Evolutionary conservation across 176 grass and related monocot genomes (phyloP), one percentile per base, ranked within the genome.

Genomic region (Metroxylon sagu): DNA sequence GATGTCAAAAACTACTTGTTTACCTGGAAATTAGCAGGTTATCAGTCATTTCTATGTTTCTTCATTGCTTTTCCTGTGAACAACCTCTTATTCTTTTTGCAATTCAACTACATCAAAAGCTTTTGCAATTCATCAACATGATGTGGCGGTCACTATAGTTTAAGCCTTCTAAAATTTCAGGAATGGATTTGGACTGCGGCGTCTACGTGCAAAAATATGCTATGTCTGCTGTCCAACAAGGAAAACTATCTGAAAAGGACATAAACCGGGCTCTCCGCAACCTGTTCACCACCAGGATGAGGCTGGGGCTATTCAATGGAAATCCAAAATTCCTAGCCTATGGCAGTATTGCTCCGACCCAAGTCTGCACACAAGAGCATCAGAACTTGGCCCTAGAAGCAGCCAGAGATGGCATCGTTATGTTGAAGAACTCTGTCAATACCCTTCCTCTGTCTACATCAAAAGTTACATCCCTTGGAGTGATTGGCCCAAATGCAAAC

Each of bases 151-250:
- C 0, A 23, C 21, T 23, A 23, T 23, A 23, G 21, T 23, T 23
- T 23, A 23, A 23, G 1, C 21, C 21, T 23, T 23, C 21, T 23
- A 54, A 67, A 70, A 17, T 83, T 76, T 30, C 83, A 95, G 90
- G 90, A 31, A 95, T 95, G 90, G 90, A 95, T 59, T 74, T 95
- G 69, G 84, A 95, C 49, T 95, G 90, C 2, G 90, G 90, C 54
- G 60, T 53, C 64, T 95, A 87, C 62, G 86, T 90, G 35, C 90
- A 90, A 71, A 59, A 81, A 6, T 77, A 95, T 54, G 86, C 59
- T 10, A 67, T 64, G 4, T 82, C 77, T 0, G 86, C 91, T 14
- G 49, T 90, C n/a, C 77, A 82, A 80, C 74, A 95, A 65, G 73
- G 83, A 52, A 87, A 90, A 78, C 79, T 95, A 59, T 83, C 80